These are phyloP conservation scores for Aspergillus carlsbadensis DNA, from an alignment of 495 filamentous ascomycete genomes.

Conservation along the genomic window DNA sequence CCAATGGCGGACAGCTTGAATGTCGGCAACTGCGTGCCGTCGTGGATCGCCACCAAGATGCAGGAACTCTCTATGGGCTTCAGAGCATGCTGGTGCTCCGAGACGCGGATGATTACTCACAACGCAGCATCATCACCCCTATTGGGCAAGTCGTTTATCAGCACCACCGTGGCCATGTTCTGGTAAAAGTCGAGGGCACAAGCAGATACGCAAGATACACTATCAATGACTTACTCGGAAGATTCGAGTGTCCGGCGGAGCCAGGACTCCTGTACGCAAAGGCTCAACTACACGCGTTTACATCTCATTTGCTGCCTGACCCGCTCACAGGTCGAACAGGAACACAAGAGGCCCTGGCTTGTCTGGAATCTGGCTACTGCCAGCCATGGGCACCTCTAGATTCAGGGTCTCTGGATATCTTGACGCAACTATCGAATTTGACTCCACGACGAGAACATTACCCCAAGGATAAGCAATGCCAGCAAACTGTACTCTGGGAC, in stretches of 20 bases:
- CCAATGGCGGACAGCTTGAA: conserved; percentile 14
- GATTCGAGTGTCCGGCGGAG: conserved; percentile 47
- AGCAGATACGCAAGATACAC: conserved; percentile 41
- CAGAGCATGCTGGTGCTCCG: conserved; percentile 53
- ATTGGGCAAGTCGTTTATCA: conserved; percentile 32
- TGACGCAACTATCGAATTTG: conserved; percentile 45
- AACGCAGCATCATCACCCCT: conserved; percentile 50
- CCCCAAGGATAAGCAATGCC: conserved; percentile 43
- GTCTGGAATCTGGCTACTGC: conserved; percentile 44
- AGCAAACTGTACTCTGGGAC: conserved; percentile 52
- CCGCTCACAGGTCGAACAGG: conserved; percentile 56
- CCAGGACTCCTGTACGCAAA: conserved; percentile 50
- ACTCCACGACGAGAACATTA: conserved; percentile 59
- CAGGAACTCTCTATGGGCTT: conserved; percentile 56
- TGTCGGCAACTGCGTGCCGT: conserved; percentile 40
- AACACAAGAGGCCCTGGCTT: conserved; percentile 54
- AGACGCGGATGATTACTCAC: conserved; percentile 25
- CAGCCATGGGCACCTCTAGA: conserved; percentile 49
- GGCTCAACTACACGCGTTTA: conserved; percentile 58
- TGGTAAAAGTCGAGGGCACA: conserved; percentile 33
- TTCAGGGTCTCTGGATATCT: conserved; percentile 30
- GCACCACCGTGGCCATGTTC: conserved; percentile 33
- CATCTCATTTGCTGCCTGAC: conserved; percentile 56
- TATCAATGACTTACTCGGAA: conserved; percentile 48
- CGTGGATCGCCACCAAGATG: conserved; percentile 50